Evolutionary conservation across 257 asterid genomes (phyloP).

Genomic region (Solanum microdontum): DNA sequence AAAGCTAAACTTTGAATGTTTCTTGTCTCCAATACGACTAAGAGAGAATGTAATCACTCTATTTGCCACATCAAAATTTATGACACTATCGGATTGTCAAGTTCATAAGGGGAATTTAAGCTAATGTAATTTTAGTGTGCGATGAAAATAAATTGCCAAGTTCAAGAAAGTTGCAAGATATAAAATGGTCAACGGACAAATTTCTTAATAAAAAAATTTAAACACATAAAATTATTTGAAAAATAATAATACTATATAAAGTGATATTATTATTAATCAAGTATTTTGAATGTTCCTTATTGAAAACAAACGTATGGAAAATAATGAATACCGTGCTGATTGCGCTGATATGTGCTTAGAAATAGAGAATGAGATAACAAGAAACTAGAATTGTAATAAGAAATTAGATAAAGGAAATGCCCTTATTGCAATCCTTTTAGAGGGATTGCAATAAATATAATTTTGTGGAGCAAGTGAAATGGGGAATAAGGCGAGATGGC

Average conservation of each 20-base stretch:
- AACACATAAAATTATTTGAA: background rate
- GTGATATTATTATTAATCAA: background rate
- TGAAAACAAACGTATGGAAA: background rate
- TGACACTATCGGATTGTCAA: background rate
- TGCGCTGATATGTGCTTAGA: background rate
- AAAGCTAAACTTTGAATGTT: background rate
- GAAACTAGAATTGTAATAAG: background rate
- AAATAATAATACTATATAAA: background rate
- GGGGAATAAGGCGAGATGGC: background rate
- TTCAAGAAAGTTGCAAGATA: background rate
- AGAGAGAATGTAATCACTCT: background rate
- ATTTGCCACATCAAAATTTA: background rate
- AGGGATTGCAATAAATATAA: background rate
- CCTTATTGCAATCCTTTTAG: background rate
- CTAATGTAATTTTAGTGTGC: background rate
- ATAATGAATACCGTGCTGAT: background rate
- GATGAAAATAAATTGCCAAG: background rate
- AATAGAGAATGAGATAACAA: background rate
- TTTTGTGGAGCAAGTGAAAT: background rate
- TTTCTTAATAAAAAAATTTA: background rate
- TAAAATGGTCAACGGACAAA: background rate
- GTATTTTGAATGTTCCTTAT: background rate
- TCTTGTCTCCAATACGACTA: background rate
- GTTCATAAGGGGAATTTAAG: background rate
- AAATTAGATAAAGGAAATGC: background rate